Evolutionary conservation across 345 rosid genomes (phyloP).

Genomic region (Garcia nutans): DNA sequence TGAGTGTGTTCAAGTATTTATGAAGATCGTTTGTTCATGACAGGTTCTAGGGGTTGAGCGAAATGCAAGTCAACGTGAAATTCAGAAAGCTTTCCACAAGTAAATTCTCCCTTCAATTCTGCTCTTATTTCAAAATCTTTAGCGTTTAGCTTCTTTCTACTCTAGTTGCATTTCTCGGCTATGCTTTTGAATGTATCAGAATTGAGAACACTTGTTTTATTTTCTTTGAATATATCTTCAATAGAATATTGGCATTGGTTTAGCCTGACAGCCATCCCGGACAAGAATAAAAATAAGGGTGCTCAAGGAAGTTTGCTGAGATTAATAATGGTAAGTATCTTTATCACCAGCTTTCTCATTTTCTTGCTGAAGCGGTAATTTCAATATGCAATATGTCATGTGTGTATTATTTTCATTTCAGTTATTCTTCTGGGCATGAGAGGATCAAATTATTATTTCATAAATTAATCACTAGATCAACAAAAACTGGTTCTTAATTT

Average conservation of each 20-base stretch:
- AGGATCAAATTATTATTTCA: background rate
- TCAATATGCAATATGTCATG: no score
- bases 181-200: background rate
- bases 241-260: background rate
- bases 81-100: conserved; percentile 99
- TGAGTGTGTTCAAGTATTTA: background rate
- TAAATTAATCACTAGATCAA: background rate
- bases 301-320: conserved; percentile 90
- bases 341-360: background rate
- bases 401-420: background rate
- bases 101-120: conserved; percentile 27
- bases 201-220: background rate
- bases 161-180: conserved; percentile 3
- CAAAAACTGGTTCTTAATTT: background rate
- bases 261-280: conserved; percentile 14
- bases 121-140: background rate
- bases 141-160: background rate
- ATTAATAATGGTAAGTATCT: conserved; percentile 71
- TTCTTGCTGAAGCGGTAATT: background rate
- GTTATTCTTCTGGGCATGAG: background rate
- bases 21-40: background rate
- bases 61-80: conserved; percentile 82
- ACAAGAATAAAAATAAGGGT: conserved; percentile 80
- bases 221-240: background rate
- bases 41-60: conserved; percentile 91